A percentile compares a stretch with the other conserved stretches of the same genome.
These are phyloP conservation scores for Bruguiera gymnorhiza DNA, from an alignment of 345 rosid genomes.

Conservation along the genomic window DNA sequence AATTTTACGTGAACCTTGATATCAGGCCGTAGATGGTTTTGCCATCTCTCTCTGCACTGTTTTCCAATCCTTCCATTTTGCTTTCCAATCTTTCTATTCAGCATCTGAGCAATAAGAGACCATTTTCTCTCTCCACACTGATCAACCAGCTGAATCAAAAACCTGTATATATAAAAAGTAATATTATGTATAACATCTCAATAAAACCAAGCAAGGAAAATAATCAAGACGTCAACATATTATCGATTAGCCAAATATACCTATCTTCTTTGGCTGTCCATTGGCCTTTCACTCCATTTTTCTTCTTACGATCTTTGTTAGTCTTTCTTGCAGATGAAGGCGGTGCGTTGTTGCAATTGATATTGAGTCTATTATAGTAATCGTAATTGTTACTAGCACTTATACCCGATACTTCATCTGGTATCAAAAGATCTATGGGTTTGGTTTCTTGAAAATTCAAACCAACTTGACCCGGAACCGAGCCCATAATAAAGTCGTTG, in stretches of 20 bases:
- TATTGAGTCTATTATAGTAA: slow-evolving; percentile 27
- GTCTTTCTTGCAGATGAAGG: slow-evolving; percentile 32
- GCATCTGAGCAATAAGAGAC: slow-evolving; percentile 75
- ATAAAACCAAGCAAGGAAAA: neutral
- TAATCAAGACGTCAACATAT: neutral
- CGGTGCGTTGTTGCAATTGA: slow-evolving; percentile 33
- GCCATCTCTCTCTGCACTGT: slow-evolving; percentile 99
- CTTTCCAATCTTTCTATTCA: slow-evolving; percentile 84
- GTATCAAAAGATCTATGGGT: slow-evolving; percentile 38
- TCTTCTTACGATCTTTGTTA: slow-evolving; percentile 49
- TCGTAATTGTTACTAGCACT: slow-evolving; percentile 27
- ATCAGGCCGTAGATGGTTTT: slow-evolving; percentile 84
- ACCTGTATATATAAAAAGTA: slow-evolving; percentile 30
- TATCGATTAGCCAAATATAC: slow-evolving; percentile 24
- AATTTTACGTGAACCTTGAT: slow-evolving; percentile 51
- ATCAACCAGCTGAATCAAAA: slow-evolving; percentile 58
- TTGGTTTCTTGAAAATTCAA: slow-evolving; percentile 41
- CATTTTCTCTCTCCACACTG: slow-evolving; percentile 67
- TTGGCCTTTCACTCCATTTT: slow-evolving; percentile 75
- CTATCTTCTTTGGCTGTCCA: slow-evolving; percentile 92
- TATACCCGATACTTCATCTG: slow-evolving; percentile 60
- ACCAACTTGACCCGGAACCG: slow-evolving; percentile 23
- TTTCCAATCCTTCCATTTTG: slow-evolving; percentile 84
- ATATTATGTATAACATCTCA: neutral
- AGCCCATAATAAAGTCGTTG: slow-evolving; percentile 23